Evolutionary conservation across 176 grass and related monocot genomes (phyloP).

Genomic region (Luzula sylvatica): DNA sequence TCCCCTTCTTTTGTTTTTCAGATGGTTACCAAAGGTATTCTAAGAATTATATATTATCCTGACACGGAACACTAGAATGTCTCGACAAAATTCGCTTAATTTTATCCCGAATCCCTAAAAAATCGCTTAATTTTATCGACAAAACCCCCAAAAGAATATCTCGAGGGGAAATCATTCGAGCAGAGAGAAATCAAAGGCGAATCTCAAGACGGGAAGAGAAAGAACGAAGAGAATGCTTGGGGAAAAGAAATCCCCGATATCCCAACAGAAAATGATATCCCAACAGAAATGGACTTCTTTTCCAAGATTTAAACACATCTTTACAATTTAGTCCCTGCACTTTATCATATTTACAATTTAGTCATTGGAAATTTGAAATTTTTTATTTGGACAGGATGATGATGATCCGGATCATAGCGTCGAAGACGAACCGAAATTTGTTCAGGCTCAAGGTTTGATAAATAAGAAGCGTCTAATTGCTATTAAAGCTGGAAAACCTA

Average conservation of each 20-base stretch:
- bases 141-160: conserved; percentile 91
- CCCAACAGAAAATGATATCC: no score
- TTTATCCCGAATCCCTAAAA: conserved; percentile 72
- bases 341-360: no score
- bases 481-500: conserved; percentile 78
- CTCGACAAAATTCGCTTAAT: no score
- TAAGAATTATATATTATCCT: conserved; percentile 75
- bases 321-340: no score
- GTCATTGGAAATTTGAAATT: no score
- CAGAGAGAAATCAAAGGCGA: conserved; percentile 24
- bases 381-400: conserved; percentile 30
- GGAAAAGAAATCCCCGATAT: conserved; percentile 73
- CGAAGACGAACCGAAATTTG: conserved; percentile 26
- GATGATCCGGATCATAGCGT: no score
- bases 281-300: conserved; percentile 38
- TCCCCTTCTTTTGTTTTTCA: conserved; percentile 32
- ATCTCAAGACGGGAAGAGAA: conserved; percentile 31
- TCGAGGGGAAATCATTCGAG: conserved; percentile 52
- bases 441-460: conserved; percentile 25
- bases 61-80: conserved; percentile 61
- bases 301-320: conserved; percentile 32
- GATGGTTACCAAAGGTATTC: conserved; percentile 83
- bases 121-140: conserved; percentile 75
- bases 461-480: conserved; percentile 86
- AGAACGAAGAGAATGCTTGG: conserved; percentile 54